Conservation (phyloP, 1,284 basidiomycete genomes). For the Trichosporon faecale region DNA sequence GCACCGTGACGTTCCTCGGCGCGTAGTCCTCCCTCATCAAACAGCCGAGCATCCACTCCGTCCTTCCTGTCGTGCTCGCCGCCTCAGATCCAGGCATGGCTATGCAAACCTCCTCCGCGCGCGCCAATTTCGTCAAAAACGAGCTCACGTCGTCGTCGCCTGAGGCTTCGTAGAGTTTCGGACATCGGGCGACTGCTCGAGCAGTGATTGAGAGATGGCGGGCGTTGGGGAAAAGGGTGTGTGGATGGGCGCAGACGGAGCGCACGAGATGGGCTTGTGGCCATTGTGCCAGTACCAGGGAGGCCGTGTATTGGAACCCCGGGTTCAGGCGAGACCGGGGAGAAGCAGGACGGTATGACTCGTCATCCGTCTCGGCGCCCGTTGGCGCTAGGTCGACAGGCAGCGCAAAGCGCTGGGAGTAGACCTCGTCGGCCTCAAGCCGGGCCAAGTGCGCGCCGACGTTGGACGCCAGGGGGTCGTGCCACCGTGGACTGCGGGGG, state of each 20-base stretch:
- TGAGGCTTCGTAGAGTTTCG: conserved; percentile 4
- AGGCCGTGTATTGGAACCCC: background rate
- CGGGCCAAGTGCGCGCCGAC: background rate
- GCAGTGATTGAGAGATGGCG: background rate
- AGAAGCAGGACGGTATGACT: background rate
- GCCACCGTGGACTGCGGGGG: background rate
- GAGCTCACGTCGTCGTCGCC: conserved; percentile 2
- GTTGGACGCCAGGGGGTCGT: background rate
- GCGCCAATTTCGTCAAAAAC: background rate
- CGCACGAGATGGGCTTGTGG: background rate
- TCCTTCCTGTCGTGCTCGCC: background rate
- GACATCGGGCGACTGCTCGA: background rate
- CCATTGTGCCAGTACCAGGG: background rate
- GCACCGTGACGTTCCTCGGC: background rate
- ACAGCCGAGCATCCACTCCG: background rate
- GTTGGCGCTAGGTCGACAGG: background rate
- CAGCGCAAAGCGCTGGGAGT: background rate
- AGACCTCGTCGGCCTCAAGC: background rate
- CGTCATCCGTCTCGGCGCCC: conserved; percentile 1
- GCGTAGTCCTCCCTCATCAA: background rate
- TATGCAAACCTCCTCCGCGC: background rate
- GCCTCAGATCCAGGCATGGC: background rate
- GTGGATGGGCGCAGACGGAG: background rate
- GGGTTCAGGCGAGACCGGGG: background rate
- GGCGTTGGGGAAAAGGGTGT: background rate